These are phyloP conservation scores for Sordariomycetes sp. DNA, from an alignment of 2,329 filamentous ascomycete species.

Conservation along the genomic window DNA sequence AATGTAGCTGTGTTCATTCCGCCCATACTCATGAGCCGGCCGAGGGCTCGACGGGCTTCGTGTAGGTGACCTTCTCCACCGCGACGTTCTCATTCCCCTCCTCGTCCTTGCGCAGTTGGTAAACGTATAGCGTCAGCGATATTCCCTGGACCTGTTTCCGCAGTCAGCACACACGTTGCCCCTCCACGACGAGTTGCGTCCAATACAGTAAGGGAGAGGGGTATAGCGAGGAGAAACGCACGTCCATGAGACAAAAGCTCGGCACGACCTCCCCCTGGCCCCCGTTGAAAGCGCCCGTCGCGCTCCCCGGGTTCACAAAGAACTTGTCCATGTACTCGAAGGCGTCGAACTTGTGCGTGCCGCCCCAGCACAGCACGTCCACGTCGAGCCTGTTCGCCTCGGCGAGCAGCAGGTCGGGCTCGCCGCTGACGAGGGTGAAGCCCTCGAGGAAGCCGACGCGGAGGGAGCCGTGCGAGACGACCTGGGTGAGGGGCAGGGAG, in stretches of 20 bases:
- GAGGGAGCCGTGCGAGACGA: constrained; percentile 54
- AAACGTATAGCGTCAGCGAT: constrained; percentile 90
- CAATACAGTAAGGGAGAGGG: neutral
- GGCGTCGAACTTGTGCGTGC: constrained; percentile 58
- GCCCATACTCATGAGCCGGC: constrained; percentile 18
- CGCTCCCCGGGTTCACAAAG: constrained; percentile 59
- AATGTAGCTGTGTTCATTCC: constrained; percentile 8
- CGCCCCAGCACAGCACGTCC: constrained; percentile 59
- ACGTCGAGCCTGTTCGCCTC: constrained; percentile 60
- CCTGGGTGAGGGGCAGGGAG: constrained; percentile 53
- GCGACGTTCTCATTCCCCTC: constrained; percentile 70
- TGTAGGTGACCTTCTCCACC: constrained; percentile 79
- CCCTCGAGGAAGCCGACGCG: constrained; percentile 59
- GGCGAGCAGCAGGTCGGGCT: constrained; percentile 55
- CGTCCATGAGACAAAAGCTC: constrained; percentile 97
- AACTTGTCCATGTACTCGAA: constrained; percentile 69
- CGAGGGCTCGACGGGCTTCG: constrained; percentile 58
- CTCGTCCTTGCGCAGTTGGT: constrained; percentile 69
- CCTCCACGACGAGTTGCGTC: neutral
- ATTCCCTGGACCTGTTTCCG: constrained; percentile 74
- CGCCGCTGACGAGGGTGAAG: constrained; percentile 56
- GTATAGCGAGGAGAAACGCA: constrained; percentile 23
- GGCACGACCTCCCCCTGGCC: constrained; percentile 60
- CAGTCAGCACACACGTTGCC: neutral
- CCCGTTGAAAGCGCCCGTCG: constrained; percentile 51